phyloP scores from a whole-genome alignment of 2,329 filamentous ascomycete species.

The Fusarium guadeloupense region DNA sequence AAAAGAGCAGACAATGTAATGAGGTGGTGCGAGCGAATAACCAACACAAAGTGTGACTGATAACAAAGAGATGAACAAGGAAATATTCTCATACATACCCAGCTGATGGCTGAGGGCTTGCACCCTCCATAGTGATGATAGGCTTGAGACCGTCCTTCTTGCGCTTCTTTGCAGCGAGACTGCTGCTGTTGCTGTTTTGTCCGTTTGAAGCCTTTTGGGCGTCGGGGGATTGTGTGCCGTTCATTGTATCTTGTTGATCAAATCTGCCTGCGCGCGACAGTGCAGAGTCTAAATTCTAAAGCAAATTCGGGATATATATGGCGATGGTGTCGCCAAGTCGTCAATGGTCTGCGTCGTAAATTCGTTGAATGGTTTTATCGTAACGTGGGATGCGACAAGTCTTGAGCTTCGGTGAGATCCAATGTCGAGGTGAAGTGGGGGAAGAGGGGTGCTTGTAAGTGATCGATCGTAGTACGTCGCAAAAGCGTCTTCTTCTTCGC shows the following conservation, averaged over 20 bases:
- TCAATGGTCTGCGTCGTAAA: constrained; percentile 23
- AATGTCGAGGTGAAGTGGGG: constrained; percentile 29
- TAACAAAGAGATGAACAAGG: constrained; percentile 3
- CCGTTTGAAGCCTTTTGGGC: constrained; percentile 47
- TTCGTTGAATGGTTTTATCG: constrained; percentile 13
- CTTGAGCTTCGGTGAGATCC: constrained; percentile 14
- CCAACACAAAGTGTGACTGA: background rate
- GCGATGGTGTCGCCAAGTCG: constrained; percentile 13
- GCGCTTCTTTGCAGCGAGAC: constrained; percentile 68
- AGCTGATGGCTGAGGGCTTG: constrained; percentile 35
- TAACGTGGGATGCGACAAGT: constrained; percentile 18
- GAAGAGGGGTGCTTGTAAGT: constrained; percentile 38
- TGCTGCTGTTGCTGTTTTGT: constrained; percentile 40
- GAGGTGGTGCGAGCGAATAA: background rate
- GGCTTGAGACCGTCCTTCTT: constrained; percentile 79
- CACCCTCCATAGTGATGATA: constrained; percentile 76
- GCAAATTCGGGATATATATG: background rate
- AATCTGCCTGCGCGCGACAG: constrained; percentile 14
- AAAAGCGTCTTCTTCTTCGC: constrained; percentile 3
- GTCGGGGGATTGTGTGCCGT: constrained; percentile 45
- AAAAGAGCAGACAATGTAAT: background rate
- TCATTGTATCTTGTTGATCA: constrained; percentile 32
- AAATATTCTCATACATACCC: constrained; percentile 49
- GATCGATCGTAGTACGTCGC: constrained; percentile 20
- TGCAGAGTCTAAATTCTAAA: background rate